Base-by-base conservation (phyloP, 352 stramenopile genomes). In the Globisporangium solare region DNA sequence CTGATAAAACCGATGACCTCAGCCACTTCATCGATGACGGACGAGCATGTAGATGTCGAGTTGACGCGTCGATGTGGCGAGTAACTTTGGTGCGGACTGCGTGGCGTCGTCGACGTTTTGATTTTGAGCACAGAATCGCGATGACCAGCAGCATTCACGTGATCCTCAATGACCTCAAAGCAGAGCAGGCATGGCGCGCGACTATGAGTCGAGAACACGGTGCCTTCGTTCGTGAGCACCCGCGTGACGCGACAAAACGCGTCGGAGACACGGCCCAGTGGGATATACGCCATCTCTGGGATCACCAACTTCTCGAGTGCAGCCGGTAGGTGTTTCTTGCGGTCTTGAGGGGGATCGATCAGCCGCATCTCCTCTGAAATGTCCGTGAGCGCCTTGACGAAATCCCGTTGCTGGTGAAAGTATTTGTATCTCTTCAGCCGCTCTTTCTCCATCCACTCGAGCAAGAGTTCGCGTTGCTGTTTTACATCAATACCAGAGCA, bases 171-270 rank as follows among this genome's bases (percentile, higher is more conserved):
- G 32, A 89, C 82, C 54, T 92, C 82, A 47, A 92, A 92, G 56
- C 77, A 90, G 14, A 92, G 53, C 57, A 92, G 55, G 42, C 79
- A 89, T 4, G 82, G 82, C 0, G 82, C 79, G 22, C 82, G 72
- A 31, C 78, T 89, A 55, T 90, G 79, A 1, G 82, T 92, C n/a
- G 79, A 90, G 49, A 92, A 92, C 0, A 92, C 82, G 3, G 78
- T 90, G 7, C 82, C 79, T 81, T 92, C 82, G 14, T 89, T 67
- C 20, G 66, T 60, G 0, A 90, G 67, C 10, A 92, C 80, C 15
- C 82, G 76, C 0, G 74, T 76, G 24, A 92, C 86, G 7, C 79
- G 71, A 40, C 71, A 80, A 46, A 87, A 92, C 2, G 74, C 70
- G 53, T 92, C 82, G 0, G 82, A 86, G 5, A 87, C 79, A 15